Base-by-base conservation (phyloP, 73 alveolate genomes). In the Paramecium sexaurelia region DNA sequence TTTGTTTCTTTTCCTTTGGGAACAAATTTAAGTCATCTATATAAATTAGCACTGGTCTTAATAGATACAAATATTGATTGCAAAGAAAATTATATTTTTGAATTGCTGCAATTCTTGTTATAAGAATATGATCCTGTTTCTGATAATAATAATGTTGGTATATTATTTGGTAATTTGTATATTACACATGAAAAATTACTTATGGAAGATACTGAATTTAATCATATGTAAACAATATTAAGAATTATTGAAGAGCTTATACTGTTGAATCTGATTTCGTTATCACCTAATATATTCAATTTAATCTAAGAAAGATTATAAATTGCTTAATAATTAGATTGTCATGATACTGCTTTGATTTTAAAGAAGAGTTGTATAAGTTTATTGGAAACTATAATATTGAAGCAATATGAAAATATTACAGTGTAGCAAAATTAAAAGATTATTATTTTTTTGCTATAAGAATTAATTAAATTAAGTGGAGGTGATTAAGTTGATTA, bases 291-390 rank as follows among this genome's bases (percentile, higher is more conserved):
- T 39, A 11, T 73, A 9, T 27, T 73, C 15, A 36, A n/a, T 36
- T 17, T 73, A 11, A 6, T 73, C 7, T 32, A 73, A 73, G 33
- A 36, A n/a, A 35, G 56, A 39, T 27, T 73, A 36, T 13, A 17
- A 35, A 36, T 73, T 20, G 87, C 66, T 11, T 73, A 73, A 39
- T 33, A 35, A 73, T 33, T 73, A 8, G 37, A 36, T n/a, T 73
- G 11, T 5, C 29, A 73, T 73, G 66, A 73, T 39, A 32, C 6
- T 73, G 55, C 66, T 10, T 5, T 73, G 22, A 73, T 20, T 36
- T 27, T 73, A n/a, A 73, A 36, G 56, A 73, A 39, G 36, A 36
- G 66, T 73, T 73, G 87, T 17, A 27, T 73, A 39, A 73, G 87
- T 73, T 39, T 73, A 73, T 73, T 73, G 27, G 57, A 33, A 73